Evolutionary conservation across 2,329 filamentous ascomycete species (phyloP).

Genomic region (Aspergillus sp.): DNA sequence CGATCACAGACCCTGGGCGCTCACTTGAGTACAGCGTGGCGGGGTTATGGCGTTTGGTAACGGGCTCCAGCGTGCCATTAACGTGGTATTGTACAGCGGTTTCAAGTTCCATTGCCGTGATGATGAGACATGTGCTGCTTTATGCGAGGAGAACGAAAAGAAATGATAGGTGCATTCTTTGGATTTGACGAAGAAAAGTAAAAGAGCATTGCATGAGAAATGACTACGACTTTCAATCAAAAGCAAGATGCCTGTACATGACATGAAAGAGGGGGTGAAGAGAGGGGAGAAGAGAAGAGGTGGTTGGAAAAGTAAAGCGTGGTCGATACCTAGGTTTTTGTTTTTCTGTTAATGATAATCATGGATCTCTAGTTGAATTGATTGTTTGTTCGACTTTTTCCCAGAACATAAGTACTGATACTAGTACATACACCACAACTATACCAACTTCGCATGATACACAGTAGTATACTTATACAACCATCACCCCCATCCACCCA

Average conservation of each 20-base stretch:
- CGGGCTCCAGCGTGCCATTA: background rate
- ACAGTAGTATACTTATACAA: too few relatives aligned
- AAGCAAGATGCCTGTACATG: slow-evolving; percentile 33
- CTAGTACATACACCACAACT: too few relatives aligned
- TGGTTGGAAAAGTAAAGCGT: slow-evolving; percentile 16
- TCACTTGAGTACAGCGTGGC: background rate
- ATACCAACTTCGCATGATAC: too few relatives aligned
- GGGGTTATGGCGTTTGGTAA: background rate
- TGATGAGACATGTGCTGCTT: background rate
- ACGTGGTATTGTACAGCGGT: background rate
- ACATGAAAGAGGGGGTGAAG: slow-evolving; percentile 17
- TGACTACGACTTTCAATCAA: slow-evolving; percentile 26
- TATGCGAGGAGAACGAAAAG: background rate
- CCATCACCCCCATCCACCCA: background rate
- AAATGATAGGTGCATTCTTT: background rate
- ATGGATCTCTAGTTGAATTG: slow-evolving; percentile 17
- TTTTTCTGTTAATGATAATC: slow-evolving; percentile 19
- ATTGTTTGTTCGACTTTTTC: background rate
- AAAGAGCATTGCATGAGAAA: slow-evolving; percentile 25
- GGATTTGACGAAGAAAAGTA: background rate
- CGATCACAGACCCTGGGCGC: background rate
- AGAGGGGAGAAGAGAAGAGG: background rate
- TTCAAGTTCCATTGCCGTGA: too few relatives aligned
- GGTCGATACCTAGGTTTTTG: slow-evolving; percentile 26
- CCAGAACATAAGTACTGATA: too few relatives aligned